phyloP scores from a whole-genome alignment of 768 basidiomycete genomes.

The Phanerodontia chrysosporium region DNA sequence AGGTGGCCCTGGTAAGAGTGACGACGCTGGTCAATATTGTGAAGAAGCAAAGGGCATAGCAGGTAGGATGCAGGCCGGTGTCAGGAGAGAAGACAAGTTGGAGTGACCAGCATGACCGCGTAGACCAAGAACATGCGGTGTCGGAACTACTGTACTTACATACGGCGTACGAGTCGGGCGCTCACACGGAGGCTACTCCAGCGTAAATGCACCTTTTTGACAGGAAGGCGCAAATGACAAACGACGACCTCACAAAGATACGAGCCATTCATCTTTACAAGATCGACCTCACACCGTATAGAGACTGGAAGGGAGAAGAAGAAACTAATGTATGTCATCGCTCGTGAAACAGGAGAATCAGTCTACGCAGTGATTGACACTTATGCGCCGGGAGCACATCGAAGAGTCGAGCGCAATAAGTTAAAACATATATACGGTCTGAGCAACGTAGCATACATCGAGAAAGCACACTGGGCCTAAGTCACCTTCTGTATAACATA shows the following conservation, averaged over 20 bases:
- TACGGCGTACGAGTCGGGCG: too few relatives aligned
- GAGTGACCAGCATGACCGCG: neutral
- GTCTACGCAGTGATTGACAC: too few relatives aligned
- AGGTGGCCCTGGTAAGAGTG: neutral
- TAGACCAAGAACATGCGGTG: neutral
- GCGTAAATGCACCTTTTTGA: neutral
- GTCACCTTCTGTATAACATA: conserved; percentile 46
- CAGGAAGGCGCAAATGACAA: neutral
- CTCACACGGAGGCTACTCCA: neutral
- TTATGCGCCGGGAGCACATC: too few relatives aligned
- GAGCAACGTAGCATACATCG: neutral
- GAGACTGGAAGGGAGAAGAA: too few relatives aligned
- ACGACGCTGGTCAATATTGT: neutral
- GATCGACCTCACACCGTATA: too few relatives aligned
- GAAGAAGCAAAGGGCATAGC: neutral
- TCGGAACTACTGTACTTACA: neutral
- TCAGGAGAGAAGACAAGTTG: neutral
- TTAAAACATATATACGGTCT: neutral
- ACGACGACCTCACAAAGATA: too few relatives aligned
- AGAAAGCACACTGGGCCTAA: conserved; percentile 3
- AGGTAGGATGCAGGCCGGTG: neutral
- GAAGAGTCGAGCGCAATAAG: neutral
- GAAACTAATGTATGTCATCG: too few relatives aligned
- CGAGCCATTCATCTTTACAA: too few relatives aligned
- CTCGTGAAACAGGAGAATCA: too few relatives aligned